phyloP scores from a whole-genome alignment of 257 asterid genomes.

The Jacaranda copaia region DNA sequence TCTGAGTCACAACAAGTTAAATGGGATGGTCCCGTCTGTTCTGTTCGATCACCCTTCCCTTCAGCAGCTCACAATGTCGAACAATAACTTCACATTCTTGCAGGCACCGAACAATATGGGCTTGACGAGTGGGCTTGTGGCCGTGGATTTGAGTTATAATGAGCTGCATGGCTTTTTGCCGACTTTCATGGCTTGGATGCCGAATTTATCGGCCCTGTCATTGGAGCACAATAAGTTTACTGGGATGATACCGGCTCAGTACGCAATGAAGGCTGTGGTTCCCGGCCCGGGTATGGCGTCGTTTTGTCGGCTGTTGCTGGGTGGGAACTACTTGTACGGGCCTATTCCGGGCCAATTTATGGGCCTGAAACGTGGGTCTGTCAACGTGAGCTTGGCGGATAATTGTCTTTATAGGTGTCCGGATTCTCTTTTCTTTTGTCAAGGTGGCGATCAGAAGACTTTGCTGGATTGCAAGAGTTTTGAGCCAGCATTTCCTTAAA shows the following conservation, averaged over 20 bases:
- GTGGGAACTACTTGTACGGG: constrained; percentile 43
- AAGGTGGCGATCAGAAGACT: constrained; percentile 37
- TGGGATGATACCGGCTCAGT: constrained; percentile 33
- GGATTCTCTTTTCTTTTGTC: constrained; percentile 29
- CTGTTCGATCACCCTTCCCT: constrained; percentile 37
- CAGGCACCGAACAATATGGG: constrained; percentile 17
- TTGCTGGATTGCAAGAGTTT: constrained; percentile 32
- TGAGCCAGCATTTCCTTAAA: constrained; percentile 14
- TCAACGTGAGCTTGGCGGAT: constrained; percentile 37
- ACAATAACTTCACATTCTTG: constrained; percentile 29
- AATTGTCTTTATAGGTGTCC: constrained; percentile 38
- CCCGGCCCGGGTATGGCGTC: constrained; percentile 8
- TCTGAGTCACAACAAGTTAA: constrained; percentile 35
- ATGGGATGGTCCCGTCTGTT: constrained; percentile 18
- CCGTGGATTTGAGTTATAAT: constrained; percentile 37
- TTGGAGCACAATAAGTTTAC: constrained; percentile 40
- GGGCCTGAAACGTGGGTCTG: constrained; percentile 33
- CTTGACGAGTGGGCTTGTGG: constrained; percentile 27
- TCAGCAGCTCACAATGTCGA: constrained; percentile 37
- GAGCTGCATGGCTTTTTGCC: constrained; percentile 34
- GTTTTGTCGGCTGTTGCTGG: constrained; percentile 34
- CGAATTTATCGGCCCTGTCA: constrained; percentile 33
- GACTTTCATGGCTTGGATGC: constrained; percentile 36
- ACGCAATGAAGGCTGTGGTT: constrained; percentile 30
- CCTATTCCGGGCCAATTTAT: constrained; percentile 37